Conservation (phyloP, 2,329 filamentous ascomycete species). For the Ambrosiella beaveri region DNA sequence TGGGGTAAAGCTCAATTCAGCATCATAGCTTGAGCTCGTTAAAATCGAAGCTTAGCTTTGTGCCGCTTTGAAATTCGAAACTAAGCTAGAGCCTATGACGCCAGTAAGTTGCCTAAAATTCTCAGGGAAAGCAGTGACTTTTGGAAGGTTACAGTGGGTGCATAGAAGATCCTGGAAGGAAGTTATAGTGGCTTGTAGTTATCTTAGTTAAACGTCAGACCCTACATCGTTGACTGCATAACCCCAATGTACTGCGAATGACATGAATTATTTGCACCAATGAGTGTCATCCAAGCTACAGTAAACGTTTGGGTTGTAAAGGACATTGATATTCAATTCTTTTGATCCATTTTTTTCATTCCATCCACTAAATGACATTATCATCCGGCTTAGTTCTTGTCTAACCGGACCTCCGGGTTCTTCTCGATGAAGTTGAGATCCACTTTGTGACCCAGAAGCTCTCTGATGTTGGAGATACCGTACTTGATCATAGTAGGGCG, state of each 20-base stretch:
- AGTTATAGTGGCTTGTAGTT: too few species aligned
- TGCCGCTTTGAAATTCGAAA: background rate
- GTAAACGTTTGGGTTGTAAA: background rate
- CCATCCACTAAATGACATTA: background rate
- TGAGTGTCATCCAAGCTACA: background rate
- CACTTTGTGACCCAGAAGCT: conserved; percentile 86
- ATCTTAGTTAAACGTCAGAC: too few species aligned
- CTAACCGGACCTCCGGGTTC: conserved; percentile 78
- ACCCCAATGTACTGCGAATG: background rate
- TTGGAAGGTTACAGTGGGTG: background rate
- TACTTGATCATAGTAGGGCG: conserved; percentile 97
- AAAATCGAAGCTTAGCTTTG: too few species aligned
- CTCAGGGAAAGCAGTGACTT: background rate
- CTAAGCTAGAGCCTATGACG: background rate
- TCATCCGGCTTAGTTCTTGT: conserved; percentile 47
- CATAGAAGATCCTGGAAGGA: background rate
- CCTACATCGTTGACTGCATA: background rate
- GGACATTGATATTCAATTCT: background rate
- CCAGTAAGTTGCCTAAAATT: background rate
- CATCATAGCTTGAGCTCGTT: background rate
- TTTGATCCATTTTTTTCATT: conserved; percentile 5
- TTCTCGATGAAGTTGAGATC: conserved; percentile 83
- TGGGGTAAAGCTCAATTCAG: background rate
- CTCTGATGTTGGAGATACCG: conserved; percentile 74
- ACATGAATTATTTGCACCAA: background rate